These are phyloP conservation scores for Syzygium aqueum DNA, from an alignment of 345 rosid species.

Conservation along the genomic window DNA sequence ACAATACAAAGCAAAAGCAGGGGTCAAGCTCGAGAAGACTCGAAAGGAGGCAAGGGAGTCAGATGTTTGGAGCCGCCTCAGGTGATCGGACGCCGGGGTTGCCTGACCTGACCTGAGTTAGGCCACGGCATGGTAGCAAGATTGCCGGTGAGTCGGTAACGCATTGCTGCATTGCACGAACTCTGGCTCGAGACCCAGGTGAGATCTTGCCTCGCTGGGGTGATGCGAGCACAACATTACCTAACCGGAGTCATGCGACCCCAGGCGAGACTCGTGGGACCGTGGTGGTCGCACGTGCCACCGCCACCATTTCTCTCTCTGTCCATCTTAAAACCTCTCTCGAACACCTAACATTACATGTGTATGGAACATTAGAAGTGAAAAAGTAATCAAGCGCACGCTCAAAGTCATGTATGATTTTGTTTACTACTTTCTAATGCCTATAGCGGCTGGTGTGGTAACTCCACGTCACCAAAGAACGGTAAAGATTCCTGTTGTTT, in stretches of 20 bases:
- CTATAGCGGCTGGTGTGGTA: too few relatives aligned
- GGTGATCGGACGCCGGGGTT: neutral
- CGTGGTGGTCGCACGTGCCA: neutral
- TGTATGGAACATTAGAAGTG: neutral
- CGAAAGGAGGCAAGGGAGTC: neutral
- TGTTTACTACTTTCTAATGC: neutral
- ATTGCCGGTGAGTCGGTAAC: too few relatives aligned
- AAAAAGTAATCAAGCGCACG: neutral
- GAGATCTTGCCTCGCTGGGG: neutral
- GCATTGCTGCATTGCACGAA: neutral
- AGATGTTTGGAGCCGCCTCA: neutral
- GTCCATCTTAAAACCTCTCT: neutral
- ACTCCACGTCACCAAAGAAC: too few relatives aligned
- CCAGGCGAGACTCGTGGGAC: neutral
- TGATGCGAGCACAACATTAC: neutral
- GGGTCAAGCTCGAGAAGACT: neutral
- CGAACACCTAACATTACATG: neutral
- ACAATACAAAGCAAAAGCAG: neutral
- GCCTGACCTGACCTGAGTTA: neutral
- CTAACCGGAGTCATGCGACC: neutral
- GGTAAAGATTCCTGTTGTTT: neutral
- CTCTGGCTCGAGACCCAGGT: neutral
- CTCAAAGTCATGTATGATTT: neutral
- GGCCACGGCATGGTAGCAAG: neutral
- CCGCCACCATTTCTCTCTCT: neutral